Percentiles rank a stretch among this genome's conserved stretches.
phyloP scores from a whole-genome alignment of 495 filamentous ascomycete species.

The Penicillium cataractarum region DNA sequence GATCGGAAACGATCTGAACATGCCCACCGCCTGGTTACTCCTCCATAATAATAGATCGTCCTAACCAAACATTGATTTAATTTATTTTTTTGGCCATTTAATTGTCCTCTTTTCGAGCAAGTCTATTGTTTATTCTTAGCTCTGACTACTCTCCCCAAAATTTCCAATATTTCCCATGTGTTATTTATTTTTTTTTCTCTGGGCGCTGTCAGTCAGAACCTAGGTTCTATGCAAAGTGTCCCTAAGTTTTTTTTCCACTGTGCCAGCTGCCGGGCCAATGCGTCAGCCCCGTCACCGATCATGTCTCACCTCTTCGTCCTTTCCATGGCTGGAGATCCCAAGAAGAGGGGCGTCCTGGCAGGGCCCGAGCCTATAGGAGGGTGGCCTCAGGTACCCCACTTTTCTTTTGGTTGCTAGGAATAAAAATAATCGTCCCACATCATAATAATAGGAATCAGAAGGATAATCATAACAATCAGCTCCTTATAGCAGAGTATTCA shows the following conservation, averaged over 20 bases:
- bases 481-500: too few species aligned
- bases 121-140: neutral
- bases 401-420: neutral
- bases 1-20: constrained; percentile 1
- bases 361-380: constrained; percentile 1
- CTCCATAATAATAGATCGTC: constrained; percentile 3
- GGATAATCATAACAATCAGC: neutral
- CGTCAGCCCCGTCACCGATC: constrained; percentile 11
- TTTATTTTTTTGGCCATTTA: neutral
- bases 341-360: neutral
- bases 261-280: constrained; percentile 16
- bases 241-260: neutral
- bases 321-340: constrained; percentile 3
- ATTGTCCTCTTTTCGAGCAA: neutral
- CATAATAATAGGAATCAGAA: neutral
- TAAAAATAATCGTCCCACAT: neutral
- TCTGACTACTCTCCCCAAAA: neutral
- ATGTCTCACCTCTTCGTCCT: constrained; percentile 13
- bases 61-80: neutral
- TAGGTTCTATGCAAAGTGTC: neutral
- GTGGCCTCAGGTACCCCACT: neutral
- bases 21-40: neutral
- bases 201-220: neutral
- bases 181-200: neutral
- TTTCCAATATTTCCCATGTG: too few species aligned